A percentile compares a stretch with the other conserved stretches of the same genome.
phyloP scores from a whole-genome alignment of 1,284 basidiomycete species.

The Chalciporus sp. region DNA sequence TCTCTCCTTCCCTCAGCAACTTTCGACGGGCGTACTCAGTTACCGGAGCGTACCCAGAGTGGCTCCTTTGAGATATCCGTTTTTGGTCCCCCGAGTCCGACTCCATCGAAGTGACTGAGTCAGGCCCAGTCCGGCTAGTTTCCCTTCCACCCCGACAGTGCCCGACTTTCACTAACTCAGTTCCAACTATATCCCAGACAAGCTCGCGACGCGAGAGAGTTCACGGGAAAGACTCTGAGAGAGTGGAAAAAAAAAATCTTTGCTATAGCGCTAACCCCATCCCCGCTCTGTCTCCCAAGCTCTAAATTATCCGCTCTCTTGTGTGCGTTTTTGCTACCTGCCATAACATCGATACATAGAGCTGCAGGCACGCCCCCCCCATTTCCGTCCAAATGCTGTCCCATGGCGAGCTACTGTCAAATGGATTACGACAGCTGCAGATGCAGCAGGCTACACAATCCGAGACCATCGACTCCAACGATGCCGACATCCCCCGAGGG shows the following conservation, averaged over 20 bases:
- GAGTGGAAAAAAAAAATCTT: background rate
- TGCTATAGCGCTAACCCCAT: background rate
- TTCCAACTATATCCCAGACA: no score
- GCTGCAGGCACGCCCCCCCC: slow-evolving; percentile 3
- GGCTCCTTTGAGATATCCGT: slow-evolving; percentile 30
- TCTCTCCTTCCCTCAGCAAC: no score
- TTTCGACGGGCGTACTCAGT: background rate
- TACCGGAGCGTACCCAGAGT: no score
- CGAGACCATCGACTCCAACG: slow-evolving; percentile 1
- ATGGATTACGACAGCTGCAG: slow-evolving; percentile 27
- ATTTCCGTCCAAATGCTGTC: slow-evolving; percentile 20
- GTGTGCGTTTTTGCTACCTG: background rate
- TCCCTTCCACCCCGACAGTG: no score
- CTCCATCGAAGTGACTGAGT: no score
- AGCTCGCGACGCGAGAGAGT: no score
- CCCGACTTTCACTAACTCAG: no score
- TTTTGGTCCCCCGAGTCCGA: slow-evolving; percentile 13
- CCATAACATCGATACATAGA: background rate
- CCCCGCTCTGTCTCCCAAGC: background rate
- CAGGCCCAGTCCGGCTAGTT: background rate
- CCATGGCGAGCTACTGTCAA: slow-evolving; percentile 27
- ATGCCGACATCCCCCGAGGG: slow-evolving; percentile 10
- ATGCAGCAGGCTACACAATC: slow-evolving; percentile 2
- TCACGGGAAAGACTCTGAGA: no score
- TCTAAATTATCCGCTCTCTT: background rate